Evolutionary conservation across 2,329 filamentous ascomycete genomes (phyloP).

Genomic region (Apiospora saccharicola): DNA sequence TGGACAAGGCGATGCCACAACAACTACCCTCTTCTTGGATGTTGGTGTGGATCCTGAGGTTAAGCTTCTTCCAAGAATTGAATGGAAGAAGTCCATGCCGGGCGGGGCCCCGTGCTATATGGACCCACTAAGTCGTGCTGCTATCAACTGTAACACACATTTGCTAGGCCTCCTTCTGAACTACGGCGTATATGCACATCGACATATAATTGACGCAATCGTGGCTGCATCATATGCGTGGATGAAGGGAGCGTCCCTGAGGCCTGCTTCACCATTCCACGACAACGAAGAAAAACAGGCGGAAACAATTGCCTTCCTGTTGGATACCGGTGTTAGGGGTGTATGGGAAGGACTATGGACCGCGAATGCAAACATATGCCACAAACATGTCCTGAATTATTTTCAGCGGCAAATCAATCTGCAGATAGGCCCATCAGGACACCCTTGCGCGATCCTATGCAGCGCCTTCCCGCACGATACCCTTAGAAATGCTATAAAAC

Average conservation of each 20-base stretch:
- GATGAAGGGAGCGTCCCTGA: neutral
- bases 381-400: neutral
- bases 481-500: neutral
- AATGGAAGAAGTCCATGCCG: too few species aligned
- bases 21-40: neutral
- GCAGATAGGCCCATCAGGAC: neutral
- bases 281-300: neutral
- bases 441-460: neutral
- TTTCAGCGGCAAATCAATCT: neutral
- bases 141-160: neutral
- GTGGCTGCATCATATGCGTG: neutral
- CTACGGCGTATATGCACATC: neutral
- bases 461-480: neutral
- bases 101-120: neutral
- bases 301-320: neutral
- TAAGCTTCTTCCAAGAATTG: neutral
- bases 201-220: neutral
- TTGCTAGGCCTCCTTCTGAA: neutral
- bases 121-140: neutral
- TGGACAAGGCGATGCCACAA: neutral
- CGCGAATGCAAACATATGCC: neutral
- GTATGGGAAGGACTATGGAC: neutral
- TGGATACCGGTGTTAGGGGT: neutral
- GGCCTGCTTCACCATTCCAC: rapidly evolving
- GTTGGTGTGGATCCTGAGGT: neutral